Percentiles rank a stretch among this genome's conserved stretches.
Evolutionary conservation across 805 yeast species (phyloP).

Genomic region (Candida broadrunensis): DNA sequence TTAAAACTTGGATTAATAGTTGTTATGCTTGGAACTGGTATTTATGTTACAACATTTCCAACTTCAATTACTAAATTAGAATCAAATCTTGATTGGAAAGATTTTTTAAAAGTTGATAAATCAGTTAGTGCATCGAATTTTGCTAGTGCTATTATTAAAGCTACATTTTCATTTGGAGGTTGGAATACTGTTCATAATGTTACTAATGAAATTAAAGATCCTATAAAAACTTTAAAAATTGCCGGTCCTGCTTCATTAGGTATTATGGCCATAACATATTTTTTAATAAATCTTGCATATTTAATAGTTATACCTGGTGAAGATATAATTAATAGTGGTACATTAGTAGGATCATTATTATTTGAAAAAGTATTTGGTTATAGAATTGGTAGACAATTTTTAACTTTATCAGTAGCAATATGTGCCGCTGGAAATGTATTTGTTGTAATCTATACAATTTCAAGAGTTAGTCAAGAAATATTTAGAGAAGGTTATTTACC

Average conservation of each 20-base stretch:
- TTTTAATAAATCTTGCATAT: constrained; percentile 55
- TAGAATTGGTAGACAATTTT: constrained; percentile 48
- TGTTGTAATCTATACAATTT: constrained; percentile 56
- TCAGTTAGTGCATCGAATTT: constrained; percentile 42
- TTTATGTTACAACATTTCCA: constrained; percentile 56
- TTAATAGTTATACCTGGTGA: constrained; percentile 51
- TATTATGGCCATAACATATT: constrained; percentile 46
- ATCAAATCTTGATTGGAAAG: constrained; percentile 34
- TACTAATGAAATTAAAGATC: constrained; percentile 59
- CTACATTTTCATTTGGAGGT: constrained; percentile 59
- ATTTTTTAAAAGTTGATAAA: constrained; percentile 29
- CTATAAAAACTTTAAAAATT: constrained; percentile 52
- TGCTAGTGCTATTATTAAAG: constrained; percentile 55
- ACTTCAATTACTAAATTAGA: constrained; percentile 40
- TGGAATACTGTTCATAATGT: constrained; percentile 64
- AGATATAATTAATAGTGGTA: constrained; percentile 54
- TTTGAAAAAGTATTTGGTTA: constrained; percentile 56
- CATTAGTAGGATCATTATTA: constrained; percentile 55
- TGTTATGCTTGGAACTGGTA: constrained; percentile 55
- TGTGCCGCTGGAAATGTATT: constrained; percentile 62
- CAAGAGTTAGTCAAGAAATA: constrained; percentile 63
- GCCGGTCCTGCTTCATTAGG: constrained; percentile 58
- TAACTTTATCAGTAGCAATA: constrained; percentile 57
- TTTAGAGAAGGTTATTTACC: constrained; percentile 65
- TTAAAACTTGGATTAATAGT: constrained; percentile 55